Percentiles rank a stretch among this genome's conserved stretches.
These are phyloP conservation scores for Rasamsonia emersonii DNA, from an alignment of 2,329 filamentous ascomycete species.

Conservation along the genomic window DNA sequence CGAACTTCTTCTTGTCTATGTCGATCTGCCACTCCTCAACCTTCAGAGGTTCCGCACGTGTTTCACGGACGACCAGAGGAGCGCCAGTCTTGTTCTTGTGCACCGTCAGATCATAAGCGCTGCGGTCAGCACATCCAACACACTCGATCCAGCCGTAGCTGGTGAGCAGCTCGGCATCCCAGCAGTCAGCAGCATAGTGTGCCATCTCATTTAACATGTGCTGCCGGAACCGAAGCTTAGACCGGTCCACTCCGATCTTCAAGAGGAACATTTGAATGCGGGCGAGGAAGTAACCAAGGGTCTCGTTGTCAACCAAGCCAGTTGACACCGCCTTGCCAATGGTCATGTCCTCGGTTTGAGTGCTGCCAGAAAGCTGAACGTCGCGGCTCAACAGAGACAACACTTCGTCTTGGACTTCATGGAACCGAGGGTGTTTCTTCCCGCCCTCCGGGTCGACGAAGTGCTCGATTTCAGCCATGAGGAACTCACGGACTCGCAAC, in stretches of 20 bases:
- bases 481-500: constrained; percentile 87
- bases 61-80: constrained; percentile 75
- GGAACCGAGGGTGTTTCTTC: constrained; percentile 88
- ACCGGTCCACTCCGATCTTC: constrained; percentile 77
- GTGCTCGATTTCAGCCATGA: constrained; percentile 99
- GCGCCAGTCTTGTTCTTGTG: constrained; percentile 89
- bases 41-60: constrained; percentile 64
- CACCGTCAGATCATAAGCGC: constrained; percentile 86
- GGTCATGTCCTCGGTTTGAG: constrained; percentile 59
- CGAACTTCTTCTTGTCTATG: constrained; percentile 91
- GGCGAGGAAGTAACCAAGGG: constrained; percentile 92
- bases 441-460: constrained; percentile 90
- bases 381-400: constrained; percentile 76
- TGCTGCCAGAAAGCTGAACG: constrained; percentile 80
- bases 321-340: constrained; percentile 80
- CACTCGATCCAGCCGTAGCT: constrained; percentile 98
- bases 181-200: constrained; percentile 94
- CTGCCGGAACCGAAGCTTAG: constrained; percentile 90
- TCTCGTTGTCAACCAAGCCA: constrained; percentile 90
- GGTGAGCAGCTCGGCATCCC: constrained; percentile 89
- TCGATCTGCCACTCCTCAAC: constrained; percentile 84
- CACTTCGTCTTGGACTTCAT: constrained; percentile 74
- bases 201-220: constrained; percentile 90
- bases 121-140: constrained; percentile 91
- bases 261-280: constrained; percentile 85